phyloP scores from a whole-genome alignment of 345 rosid genomes.

The Populus simonii region DNA sequence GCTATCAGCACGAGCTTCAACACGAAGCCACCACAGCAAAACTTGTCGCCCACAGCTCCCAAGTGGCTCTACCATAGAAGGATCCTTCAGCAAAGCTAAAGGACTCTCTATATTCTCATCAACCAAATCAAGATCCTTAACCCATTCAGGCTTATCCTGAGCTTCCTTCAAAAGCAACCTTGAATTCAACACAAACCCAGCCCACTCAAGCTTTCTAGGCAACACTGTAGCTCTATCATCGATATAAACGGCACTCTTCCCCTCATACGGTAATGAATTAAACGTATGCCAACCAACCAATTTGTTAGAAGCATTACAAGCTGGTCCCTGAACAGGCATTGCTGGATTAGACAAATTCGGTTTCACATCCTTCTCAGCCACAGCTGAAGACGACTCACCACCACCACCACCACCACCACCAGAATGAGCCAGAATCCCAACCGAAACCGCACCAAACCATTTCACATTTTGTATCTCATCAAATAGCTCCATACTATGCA shows the following conservation, averaged over 20 bases:
- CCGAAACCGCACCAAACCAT: conserved; percentile 85
- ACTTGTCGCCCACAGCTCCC: conserved; percentile 93
- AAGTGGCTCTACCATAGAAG: conserved; percentile 79
- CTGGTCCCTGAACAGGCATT: conserved; percentile 92
- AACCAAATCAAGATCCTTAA: conserved; percentile 56
- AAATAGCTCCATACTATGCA: conserved; percentile 95
- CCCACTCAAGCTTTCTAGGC: conserved; percentile 89
- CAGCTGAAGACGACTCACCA: not conserved
- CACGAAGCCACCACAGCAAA: conserved; percentile 98
- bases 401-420: conserved; percentile 41
- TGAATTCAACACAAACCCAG: conserved; percentile 91
- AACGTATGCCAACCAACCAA: conserved; percentile 89
- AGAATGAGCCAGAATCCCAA: conserved; percentile 73
- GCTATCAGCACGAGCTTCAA: conserved; percentile 99
- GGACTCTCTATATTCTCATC: conserved; percentile 67
- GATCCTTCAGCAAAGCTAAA: conserved; percentile 61
- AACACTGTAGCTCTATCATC: conserved; percentile 83
- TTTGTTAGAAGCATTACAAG: conserved; percentile 69
- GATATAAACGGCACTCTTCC: conserved; percentile 59
- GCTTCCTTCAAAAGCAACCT: conserved; percentile 82
- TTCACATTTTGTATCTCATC: conserved; percentile 88
- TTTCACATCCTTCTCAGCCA: conserved; percentile 34
- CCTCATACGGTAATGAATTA: conserved; percentile 56
- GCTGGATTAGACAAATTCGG: conserved; percentile 23
- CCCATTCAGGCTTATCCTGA: conserved; percentile 73